These are phyloP conservation scores for Discostella stelligeroides DNA, from an alignment of 108 stramenopile genomes.

Conservation along the genomic window DNA sequence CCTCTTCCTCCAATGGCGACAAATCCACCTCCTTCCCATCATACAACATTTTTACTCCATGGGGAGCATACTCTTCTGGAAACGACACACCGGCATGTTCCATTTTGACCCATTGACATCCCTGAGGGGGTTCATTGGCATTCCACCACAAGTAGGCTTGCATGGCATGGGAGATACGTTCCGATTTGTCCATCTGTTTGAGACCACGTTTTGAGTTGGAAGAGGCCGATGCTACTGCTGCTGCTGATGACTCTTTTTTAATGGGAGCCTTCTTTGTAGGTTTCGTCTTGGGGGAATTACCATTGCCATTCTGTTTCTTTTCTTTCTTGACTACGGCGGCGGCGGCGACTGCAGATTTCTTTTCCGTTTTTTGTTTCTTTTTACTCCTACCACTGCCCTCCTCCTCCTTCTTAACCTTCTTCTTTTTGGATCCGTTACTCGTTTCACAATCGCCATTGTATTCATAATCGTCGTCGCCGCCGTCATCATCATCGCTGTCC, in stretches of 20 bases:
- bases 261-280: constrained; percentile 32
- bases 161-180: constrained; percentile 87
- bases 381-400: constrained; percentile 24
- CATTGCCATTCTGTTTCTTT: constrained; percentile 12
- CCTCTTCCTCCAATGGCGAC: constrained; percentile 93
- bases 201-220: constrained; percentile 34
- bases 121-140: constrained; percentile 79
- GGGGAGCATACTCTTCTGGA: constrained; percentile 92
- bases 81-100: constrained; percentile 97
- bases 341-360: neutral
- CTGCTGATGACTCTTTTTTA: constrained; percentile 36
- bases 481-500: constrained; percentile 14
- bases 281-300: constrained; percentile 2
- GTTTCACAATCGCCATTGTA: constrained; percentile 6
- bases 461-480: constrained; percentile 22
- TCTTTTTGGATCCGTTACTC: constrained; percentile 22
- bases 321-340: too few relatives aligned
- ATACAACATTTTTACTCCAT: constrained; percentile 93
- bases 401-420: constrained; percentile 20
- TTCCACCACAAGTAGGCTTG: constrained; percentile 93
- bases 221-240: constrained; percentile 12
- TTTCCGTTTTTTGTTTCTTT: neutral
- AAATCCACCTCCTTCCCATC: constrained; percentile 91
- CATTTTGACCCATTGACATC: constrained; percentile 94
- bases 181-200: constrained; percentile 77